A percentile compares a stretch with the other conserved stretches of the same genome.
These are phyloP conservation scores for Globisporangium apiculatum DNA, from an alignment of 352 stramenopile genomes.

Conservation along the genomic window DNA sequence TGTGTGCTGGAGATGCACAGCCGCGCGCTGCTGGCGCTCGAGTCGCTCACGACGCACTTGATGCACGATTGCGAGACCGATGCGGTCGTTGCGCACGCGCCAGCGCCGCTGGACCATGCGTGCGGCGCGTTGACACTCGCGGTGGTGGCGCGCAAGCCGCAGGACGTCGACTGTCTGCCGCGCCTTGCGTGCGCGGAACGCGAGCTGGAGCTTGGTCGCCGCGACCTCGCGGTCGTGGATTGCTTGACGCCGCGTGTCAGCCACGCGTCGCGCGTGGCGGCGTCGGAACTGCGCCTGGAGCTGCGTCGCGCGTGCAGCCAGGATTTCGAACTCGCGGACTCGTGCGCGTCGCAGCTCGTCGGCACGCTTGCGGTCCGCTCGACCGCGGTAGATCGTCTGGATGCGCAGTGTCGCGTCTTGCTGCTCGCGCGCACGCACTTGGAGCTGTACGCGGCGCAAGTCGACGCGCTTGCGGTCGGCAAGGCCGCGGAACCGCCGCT, in stretches of 20 bases:
- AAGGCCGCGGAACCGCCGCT: constrained; percentile 47
- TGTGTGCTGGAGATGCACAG: constrained; percentile 35
- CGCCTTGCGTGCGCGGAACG: constrained; percentile 41
- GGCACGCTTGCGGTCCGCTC: constrained; percentile 34
- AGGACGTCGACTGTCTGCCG: constrained; percentile 37
- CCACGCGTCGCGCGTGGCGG: constrained; percentile 23
- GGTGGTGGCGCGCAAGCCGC: constrained; percentile 28
- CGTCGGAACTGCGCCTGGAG: constrained; percentile 54
- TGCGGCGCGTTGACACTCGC: constrained; percentile 26
- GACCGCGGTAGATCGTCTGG: constrained; percentile 50
- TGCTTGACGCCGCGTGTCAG: constrained; percentile 18
- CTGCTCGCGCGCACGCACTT: constrained; percentile 26
- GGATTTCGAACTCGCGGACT: constrained; percentile 21
- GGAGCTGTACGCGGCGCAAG: constrained; percentile 21
- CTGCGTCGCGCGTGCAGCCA: constrained; percentile 28
- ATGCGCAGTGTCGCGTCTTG: constrained; percentile 38
- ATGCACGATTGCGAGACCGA: constrained; percentile 29
- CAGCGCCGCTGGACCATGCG: constrained; percentile 47
- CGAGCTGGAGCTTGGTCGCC: constrained; percentile 49
- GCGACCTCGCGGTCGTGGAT: constrained; percentile 30
- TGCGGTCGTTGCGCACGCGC: constrained; percentile 33
- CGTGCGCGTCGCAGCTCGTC: constrained; percentile 25
- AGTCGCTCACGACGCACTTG: constrained; percentile 27
- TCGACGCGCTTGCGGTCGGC: constrained; percentile 27
- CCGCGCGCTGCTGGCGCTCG: constrained; percentile 25